These are phyloP conservation scores for Cladorrhinum sp. DNA, from an alignment of 2,329 filamentous ascomycete species.

Conservation along the genomic window DNA sequence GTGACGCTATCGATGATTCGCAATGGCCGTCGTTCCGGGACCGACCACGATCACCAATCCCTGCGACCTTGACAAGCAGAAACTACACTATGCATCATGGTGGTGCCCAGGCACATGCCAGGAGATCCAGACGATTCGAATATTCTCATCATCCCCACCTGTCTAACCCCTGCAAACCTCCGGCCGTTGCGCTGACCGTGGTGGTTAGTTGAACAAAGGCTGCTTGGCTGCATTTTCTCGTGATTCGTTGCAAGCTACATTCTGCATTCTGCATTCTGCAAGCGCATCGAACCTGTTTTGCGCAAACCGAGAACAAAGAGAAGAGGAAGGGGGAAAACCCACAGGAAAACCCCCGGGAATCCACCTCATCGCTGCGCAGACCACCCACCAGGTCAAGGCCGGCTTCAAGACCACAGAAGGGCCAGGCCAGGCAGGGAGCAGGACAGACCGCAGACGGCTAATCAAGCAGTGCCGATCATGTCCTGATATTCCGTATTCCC, in stretches of 20 bases:
- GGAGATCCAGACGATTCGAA: constrained; percentile 17
- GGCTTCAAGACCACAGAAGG: background rate
- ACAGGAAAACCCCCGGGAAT: background rate
- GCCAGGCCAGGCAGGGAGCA: constrained; percentile 1
- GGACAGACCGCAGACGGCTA: constrained; percentile 4
- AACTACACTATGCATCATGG: constrained; percentile 12
- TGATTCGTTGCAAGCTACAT: background rate
- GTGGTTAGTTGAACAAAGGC: background rate
- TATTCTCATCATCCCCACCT: constrained; percentile 11
- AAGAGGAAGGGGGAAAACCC: background rate
- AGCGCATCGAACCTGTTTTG: background rate
- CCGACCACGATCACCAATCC: constrained; percentile 7
- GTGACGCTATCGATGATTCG: constrained; percentile 12
- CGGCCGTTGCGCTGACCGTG: background rate
- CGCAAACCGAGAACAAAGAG: background rate
- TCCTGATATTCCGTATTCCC: constrained; percentile 1
- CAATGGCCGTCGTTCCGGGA: constrained; percentile 2
- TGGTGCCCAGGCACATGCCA: constrained; percentile 1
- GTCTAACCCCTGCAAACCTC: background rate
- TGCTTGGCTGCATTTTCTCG: background rate
- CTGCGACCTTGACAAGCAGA: constrained; percentile 15
- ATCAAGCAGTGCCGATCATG: constrained; percentile 9
- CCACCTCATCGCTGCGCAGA: background rate
- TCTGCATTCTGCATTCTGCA: background rate
- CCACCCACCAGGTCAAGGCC: background rate